Percentiles rank a stretch among this genome's conserved stretches.
Evolutionary conservation across 192 early-diverging fungal species (phyloP).

Genomic region (Linnemannia elongata): DNA sequence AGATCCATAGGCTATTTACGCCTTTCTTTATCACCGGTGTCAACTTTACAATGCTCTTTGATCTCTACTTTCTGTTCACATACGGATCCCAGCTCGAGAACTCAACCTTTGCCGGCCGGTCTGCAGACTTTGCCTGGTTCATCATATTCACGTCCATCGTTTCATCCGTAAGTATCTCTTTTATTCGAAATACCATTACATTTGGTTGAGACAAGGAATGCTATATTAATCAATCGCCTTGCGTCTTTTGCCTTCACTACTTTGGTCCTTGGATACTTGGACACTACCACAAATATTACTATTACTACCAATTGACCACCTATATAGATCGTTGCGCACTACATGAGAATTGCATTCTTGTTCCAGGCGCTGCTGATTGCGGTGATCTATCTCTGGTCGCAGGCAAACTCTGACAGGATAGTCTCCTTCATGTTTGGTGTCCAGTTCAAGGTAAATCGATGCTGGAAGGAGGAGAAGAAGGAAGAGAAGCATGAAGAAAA

Average conservation of each 20-base stretch:
- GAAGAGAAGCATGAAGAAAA: neutral
- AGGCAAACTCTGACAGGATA: constrained; percentile 41
- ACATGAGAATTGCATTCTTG: constrained; percentile 19
- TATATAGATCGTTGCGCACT: constrained; percentile 13
- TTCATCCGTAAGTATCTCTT: constrained; percentile 58
- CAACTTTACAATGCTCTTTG: constrained; percentile 70
- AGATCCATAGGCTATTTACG: constrained; percentile 86
- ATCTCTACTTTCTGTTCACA: constrained; percentile 81
- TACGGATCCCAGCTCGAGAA: constrained; percentile 81
- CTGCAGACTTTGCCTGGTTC: constrained; percentile 88
- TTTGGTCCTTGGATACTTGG: neutral
- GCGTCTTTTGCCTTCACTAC: neutral
- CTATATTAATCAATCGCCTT: too few relatives aligned
- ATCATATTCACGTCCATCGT: constrained; percentile 69
- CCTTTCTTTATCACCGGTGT: constrained; percentile 70
- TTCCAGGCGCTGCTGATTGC: constrained; percentile 44
- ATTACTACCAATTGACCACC: neutral
- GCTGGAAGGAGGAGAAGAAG: neutral
- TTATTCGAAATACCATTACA: neutral
- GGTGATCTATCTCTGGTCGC: constrained; percentile 49
- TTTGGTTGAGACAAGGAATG: too few relatives aligned
- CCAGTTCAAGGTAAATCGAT: constrained; percentile 40
- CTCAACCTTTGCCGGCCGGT: constrained; percentile 70
- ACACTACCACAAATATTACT: neutral
- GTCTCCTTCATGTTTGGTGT: constrained; percentile 56